phyloP scores from a whole-genome alignment of 169 alveolate genomes.

The Prorocentrum cordatum region DNA sequence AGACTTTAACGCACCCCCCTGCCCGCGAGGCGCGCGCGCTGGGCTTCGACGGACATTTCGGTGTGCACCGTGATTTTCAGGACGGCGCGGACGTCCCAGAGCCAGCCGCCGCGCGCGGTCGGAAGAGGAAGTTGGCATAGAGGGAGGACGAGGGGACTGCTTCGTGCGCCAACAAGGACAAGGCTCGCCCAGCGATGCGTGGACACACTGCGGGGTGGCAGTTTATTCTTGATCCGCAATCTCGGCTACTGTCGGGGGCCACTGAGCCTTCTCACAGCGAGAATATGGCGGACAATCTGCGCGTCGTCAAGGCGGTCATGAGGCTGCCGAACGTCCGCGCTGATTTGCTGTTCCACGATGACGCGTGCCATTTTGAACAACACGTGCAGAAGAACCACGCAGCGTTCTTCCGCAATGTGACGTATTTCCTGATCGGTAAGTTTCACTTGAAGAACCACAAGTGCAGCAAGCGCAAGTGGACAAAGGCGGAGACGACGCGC shows the following conservation, averaged over 20 bases:
- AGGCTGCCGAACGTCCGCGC: background rate
- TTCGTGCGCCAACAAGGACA: background rate
- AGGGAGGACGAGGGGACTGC: background rate
- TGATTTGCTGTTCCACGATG: background rate
- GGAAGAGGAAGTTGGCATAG: background rate
- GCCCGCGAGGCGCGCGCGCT: background rate
- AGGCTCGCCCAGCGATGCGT: background rate
- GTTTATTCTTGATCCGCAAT: background rate
- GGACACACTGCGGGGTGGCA: constrained; percentile 8
- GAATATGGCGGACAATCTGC: background rate
- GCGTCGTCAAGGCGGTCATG: background rate
- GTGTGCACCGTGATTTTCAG: background rate
- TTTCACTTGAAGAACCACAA: too few species aligned
- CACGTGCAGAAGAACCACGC: background rate
- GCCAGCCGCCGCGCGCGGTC: background rate
- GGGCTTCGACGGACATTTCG: background rate
- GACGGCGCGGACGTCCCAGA: background rate
- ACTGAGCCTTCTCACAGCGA: background rate
- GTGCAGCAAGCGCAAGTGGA: too few species aligned
- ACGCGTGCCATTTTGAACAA: background rate
- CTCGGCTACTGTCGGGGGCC: background rate
- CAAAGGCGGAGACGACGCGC: too few species aligned
- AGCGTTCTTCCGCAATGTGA: too few species aligned
- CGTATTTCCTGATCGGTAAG: too few species aligned
- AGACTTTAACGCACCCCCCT: too few species aligned